phyloP scores from a whole-genome alignment of 1,139 yeast species.

The Kodamaea derodonti region DNA sequence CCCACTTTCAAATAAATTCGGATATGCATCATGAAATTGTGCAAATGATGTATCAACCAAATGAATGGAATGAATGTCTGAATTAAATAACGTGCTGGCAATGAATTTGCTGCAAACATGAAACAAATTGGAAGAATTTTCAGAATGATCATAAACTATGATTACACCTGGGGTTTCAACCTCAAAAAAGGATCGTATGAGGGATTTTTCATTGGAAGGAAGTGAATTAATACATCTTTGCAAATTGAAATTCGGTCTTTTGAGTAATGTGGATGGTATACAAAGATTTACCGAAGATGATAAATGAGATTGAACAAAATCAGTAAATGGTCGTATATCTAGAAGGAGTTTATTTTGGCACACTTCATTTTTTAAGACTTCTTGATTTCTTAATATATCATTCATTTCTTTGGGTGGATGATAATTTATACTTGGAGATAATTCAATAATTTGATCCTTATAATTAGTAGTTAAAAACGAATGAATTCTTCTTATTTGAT shows the following conservation, averaged over 20 bases:
- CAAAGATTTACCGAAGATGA: slow-evolving; percentile 63
- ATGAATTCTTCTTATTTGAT: slow-evolving; percentile 16
- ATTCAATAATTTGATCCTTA: slow-evolving; percentile 10
- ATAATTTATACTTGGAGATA: slow-evolving; percentile 5
- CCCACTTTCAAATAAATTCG: slow-evolving; percentile 17
- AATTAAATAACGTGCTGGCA: slow-evolving; percentile 23
- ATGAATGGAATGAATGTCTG: slow-evolving; percentile 24
- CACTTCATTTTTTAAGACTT: background rate
- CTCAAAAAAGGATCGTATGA: slow-evolving; percentile 18
- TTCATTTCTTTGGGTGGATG: slow-evolving; percentile 3
- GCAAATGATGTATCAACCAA: slow-evolving; percentile 32
- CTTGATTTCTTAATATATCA: background rate
- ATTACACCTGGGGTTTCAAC: slow-evolving; percentile 11
- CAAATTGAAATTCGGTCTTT: slow-evolving; percentile 61
- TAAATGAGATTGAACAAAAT: slow-evolving; percentile 51
- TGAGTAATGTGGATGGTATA: slow-evolving; percentile 72
- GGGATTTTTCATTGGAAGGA: slow-evolving; percentile 38
- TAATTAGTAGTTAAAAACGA: slow-evolving; percentile 13
- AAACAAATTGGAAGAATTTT: slow-evolving; percentile 35
- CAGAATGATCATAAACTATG: slow-evolving; percentile 30
- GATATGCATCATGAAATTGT: slow-evolving; percentile 21
- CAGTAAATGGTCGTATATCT: slow-evolving; percentile 72
- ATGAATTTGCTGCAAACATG: slow-evolving; percentile 50
- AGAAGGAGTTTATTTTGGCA: slow-evolving; percentile 35
- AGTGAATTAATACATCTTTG: slow-evolving; percentile 55